These are phyloP conservation scores for Leishmania mexicana DNA, from an alignment of 208 protist genomes.

Conservation along the genomic window DNA sequence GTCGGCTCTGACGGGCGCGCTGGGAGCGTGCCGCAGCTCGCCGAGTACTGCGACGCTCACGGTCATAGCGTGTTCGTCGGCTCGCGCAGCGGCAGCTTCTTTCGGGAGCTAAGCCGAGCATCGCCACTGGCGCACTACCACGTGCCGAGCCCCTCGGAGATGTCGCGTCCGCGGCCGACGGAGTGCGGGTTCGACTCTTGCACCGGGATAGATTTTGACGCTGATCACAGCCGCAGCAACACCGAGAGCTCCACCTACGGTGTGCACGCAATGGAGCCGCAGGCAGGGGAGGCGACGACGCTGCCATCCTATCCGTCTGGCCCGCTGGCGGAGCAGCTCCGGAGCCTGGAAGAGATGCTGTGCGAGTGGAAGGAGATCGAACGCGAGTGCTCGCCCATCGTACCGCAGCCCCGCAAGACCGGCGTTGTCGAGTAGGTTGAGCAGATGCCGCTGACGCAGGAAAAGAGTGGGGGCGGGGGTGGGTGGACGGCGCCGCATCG, in stretches of 20 bases:
- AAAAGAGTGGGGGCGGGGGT: not conserved
- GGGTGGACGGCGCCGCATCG: not conserved
- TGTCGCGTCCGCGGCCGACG: not conserved
- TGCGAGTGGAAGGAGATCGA: slow-evolving; percentile 55
- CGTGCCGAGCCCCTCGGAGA: not conserved
- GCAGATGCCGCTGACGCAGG: not conserved
- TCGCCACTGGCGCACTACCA: not conserved
- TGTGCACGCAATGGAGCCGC: not conserved
- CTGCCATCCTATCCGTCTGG: slow-evolving; percentile 3
- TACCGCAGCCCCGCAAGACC: slow-evolving; percentile 3
- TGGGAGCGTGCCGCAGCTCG: not conserved
- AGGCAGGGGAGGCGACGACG: not conserved
- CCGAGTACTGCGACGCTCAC: not conserved
- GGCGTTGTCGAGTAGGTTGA: not conserved
- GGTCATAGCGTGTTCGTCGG: not conserved
- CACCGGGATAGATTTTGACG: too few relatives aligned
- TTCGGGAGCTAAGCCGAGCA: slow-evolving; percentile 10
- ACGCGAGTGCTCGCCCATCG: slow-evolving; percentile 34
- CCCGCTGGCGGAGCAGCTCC: slow-evolving; percentile 33
- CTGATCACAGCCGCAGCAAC: not conserved
- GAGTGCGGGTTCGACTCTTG: not conserved
- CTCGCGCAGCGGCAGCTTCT: slow-evolving; percentile 13
- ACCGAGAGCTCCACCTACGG: not conserved
- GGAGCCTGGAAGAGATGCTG: slow-evolving; percentile 47
- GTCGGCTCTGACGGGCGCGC: not conserved